These are phyloP conservation scores for Penicillium sp. DNA, from an alignment of 2,329 filamentous ascomycete species.

Conservation along the genomic window DNA sequence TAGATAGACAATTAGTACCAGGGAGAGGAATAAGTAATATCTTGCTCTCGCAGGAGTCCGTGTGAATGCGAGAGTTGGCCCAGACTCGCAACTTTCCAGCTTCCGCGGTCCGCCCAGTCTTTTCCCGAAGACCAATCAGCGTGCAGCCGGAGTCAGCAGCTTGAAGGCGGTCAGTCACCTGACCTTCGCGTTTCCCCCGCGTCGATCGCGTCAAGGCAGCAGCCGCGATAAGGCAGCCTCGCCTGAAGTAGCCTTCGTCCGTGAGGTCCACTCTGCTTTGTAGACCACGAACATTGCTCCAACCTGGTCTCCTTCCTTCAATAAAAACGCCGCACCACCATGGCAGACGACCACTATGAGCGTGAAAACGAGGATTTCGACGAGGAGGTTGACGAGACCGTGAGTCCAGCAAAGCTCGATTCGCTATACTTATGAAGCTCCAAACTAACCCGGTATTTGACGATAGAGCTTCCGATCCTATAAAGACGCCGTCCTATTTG, in stretches of 20 bases:
- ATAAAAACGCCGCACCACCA: slow-evolving; percentile 19
- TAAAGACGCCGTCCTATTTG: slow-evolving; percentile 98
- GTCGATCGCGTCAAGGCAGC: slow-evolving; percentile 36
- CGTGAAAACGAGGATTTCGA: slow-evolving; percentile 47
- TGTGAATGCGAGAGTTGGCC: neutral
- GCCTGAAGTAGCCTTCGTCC: neutral
- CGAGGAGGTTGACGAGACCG: slow-evolving; percentile 52
- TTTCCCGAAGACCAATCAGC: slow-evolving; percentile 34
- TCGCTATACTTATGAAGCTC: neutral
- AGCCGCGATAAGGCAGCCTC: slow-evolving; percentile 11
- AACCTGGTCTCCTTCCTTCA: neutral
- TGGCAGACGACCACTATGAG: slow-evolving; percentile 42
- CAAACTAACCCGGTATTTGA: slow-evolving; percentile 4
- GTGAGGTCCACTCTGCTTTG: neutral
- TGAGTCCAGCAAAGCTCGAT: slow-evolving; percentile 25
- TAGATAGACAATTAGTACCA: neutral
- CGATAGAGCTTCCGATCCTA: slow-evolving; percentile 81
- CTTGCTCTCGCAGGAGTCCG: too few relatives aligned
- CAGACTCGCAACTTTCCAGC: neutral
- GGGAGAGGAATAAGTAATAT: too few relatives aligned
- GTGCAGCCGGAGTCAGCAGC: slow-evolving; percentile 32
- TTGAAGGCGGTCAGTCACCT: slow-evolving; percentile 32
- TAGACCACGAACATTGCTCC: too few relatives aligned
- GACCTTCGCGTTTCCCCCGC: slow-evolving; percentile 39
- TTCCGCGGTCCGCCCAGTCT: slow-evolving; percentile 1